Evolutionary conservation across 805 yeast genomes (phyloP).

Genomic region (Jamesozyma spencerorum): DNA sequence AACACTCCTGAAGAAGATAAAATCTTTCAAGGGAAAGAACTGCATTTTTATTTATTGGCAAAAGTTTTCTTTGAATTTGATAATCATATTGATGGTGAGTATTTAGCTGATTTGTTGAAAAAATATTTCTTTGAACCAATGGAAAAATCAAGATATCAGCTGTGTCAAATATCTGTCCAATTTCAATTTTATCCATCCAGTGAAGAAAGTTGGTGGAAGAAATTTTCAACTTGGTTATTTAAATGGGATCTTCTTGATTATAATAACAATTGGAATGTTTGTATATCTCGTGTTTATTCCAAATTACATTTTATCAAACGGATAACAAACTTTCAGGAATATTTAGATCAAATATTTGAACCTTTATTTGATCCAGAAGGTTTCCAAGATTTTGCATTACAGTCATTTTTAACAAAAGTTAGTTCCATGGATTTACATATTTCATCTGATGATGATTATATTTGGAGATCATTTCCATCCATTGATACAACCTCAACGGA

Average conservation of each 20-base stretch:
- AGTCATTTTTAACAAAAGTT: conserved; percentile 23
- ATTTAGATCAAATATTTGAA: conserved; percentile 25
- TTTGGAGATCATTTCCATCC: conserved; percentile 22
- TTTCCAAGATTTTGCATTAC: conserved; percentile 16
- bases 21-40: conserved; percentile 12
- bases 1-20: conserved; percentile 9
- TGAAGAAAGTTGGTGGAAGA: conserved; percentile 24
- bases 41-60: conserved; percentile 24
- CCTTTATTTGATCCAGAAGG: conserved; percentile 27
- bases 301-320: conserved; percentile 13
- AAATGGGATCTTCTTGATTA: conserved; percentile 32
- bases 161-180: conserved; percentile 31
- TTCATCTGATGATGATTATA: conserved; percentile 14
- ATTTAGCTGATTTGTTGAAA: conserved; percentile 27
- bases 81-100: conserved; percentile 32
- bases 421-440: conserved; percentile 28
- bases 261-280: conserved; percentile 33
- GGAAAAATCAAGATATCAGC: conserved; percentile 33
- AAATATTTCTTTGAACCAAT: conserved; percentile 26
- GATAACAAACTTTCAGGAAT: conserved; percentile 27
- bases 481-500: conserved; percentile 25
- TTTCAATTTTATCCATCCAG: conserved; percentile 16
- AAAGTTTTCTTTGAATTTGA: conserved; percentile 31
- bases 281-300: conserved; percentile 27
- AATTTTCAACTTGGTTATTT: conserved; percentile 29